A percentile compares a stretch with the other conserved stretches of the same genome.
These are phyloP conservation scores for Casuarina equisetifolia DNA, from an alignment of 306 rosid genomes.

Conservation along the genomic window DNA sequence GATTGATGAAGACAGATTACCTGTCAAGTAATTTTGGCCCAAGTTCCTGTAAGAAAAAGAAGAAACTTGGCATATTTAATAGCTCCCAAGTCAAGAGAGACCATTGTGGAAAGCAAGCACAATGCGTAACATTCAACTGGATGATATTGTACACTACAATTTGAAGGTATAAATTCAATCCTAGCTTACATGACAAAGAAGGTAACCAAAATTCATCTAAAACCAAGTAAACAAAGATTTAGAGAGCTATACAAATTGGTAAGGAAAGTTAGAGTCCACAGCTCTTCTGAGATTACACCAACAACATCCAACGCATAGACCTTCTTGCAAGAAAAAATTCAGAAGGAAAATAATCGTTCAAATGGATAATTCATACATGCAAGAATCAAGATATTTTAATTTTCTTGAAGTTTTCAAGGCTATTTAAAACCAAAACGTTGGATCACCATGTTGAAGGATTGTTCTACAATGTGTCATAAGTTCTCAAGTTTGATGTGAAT, in stretches of 20 bases:
- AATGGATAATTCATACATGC: background rate
- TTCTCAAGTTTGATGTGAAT: background rate
- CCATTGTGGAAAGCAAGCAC: background rate
- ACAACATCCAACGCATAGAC: background rate
- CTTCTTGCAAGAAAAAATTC: background rate
- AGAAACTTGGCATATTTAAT: constrained; percentile 1
- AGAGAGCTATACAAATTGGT: constrained; percentile 23
- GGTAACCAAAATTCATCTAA: background rate
- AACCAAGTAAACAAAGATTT: background rate
- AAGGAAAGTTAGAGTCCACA: constrained; percentile 1
- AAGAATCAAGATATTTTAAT: background rate
- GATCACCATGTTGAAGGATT: background rate
- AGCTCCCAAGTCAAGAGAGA: background rate
- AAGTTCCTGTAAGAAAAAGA: constrained; percentile 43
- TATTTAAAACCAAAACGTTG: background rate
- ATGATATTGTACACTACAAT: background rate
- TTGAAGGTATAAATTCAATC: background rate
- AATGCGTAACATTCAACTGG: background rate
- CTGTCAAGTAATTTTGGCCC: too few species aligned
- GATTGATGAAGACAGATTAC: constrained; percentile 59
- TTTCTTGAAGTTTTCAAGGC: background rate
- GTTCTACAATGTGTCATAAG: background rate
- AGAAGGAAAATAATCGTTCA: background rate
- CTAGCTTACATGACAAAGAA: background rate
- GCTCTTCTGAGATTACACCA: background rate